A percentile compares a stretch with the other conserved stretches of the same genome.
Conservation (phyloP, 176 grass and related monocot genomes). For the Saccharum spontaneum region DNA sequence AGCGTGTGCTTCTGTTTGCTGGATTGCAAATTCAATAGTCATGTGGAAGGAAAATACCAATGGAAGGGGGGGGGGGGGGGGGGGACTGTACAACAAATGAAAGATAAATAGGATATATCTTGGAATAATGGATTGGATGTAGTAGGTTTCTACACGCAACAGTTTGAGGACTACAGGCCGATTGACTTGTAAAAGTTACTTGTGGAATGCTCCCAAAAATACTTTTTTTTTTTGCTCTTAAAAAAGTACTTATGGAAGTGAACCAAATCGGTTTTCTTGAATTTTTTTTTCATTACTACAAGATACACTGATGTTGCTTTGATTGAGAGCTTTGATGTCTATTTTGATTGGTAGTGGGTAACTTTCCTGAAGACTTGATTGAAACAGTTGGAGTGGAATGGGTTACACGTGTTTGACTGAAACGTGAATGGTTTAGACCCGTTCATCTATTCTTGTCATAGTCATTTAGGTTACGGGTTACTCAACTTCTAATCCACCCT, state of each 20-base stretch:
- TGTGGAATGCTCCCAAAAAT: not conserved
- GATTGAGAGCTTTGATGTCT: conserved; percentile 13
- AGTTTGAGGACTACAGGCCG: not conserved
- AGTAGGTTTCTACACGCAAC: not conserved
- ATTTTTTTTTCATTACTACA: not conserved
- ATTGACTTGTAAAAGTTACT: conserved; percentile 28
- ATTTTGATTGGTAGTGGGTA: not conserved
- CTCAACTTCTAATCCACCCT: not conserved
- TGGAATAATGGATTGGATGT: not conserved
- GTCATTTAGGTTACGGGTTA: not conserved
- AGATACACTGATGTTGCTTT: conserved; percentile 3
- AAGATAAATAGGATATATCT: not conserved
- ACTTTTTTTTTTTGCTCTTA: not conserved
- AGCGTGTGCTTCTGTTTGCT: not conserved
- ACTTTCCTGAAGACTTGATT: not conserved
- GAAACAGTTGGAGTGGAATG: not conserved
- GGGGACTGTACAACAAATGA: not conserved
- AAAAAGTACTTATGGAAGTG: not conserved
- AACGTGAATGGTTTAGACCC: not conserved
- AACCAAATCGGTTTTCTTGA: not conserved
- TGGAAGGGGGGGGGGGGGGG: too few relatives aligned
- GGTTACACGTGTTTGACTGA: conserved; percentile 22
- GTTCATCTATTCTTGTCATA: not conserved
- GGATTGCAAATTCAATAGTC: not conserved
- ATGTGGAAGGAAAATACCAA: not conserved